Percentiles rank a stretch among this genome's conserved stretches.
phyloP scores from a whole-genome alignment of 805 yeast genomes.

The Metschnikowia kofuensis region DNA sequence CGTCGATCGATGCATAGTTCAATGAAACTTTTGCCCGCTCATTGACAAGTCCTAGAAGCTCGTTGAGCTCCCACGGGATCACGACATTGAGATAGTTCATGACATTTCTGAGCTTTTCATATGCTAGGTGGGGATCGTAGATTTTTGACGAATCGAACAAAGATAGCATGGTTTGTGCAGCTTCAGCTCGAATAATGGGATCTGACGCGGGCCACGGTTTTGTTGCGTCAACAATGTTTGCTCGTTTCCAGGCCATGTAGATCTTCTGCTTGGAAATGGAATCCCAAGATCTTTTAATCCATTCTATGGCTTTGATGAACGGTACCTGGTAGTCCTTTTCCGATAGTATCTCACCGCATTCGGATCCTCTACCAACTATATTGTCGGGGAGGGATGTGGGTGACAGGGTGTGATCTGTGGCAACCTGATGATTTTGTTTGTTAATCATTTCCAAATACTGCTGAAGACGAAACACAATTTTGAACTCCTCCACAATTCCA shows the following conservation, averaged over 20 bases:
- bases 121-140: constrained; percentile 24
- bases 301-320: constrained; percentile 53
- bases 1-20: constrained; percentile 56
- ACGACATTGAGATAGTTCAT: constrained; percentile 48
- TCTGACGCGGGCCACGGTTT: constrained; percentile 30
- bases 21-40: constrained; percentile 41
- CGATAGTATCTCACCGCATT: constrained; percentile 28
- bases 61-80: constrained; percentile 57
- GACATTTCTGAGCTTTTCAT: constrained; percentile 43
- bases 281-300: constrained; percentile 59
- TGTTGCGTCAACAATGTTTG: constrained; percentile 30
- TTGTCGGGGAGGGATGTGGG: constrained; percentile 1
- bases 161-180: constrained; percentile 14
- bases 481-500: constrained; percentile 63
- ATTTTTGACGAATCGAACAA: constrained; percentile 9
- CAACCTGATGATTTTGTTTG: constrained; percentile 13
- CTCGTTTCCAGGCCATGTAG: constrained; percentile 32
- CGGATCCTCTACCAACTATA: background rate
- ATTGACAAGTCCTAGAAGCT: constrained; percentile 49
- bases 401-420: constrained; percentile 5
- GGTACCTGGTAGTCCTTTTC: constrained; percentile 46
- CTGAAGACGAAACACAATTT: constrained; percentile 53
- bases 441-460: constrained; percentile 50
- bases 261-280: constrained; percentile 32
- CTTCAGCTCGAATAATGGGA: constrained; percentile 10